These are phyloP conservation scores for Nothophytophthora sp. DNA, from an alignment of 352 stramenopile genomes.

Conservation along the genomic window DNA sequence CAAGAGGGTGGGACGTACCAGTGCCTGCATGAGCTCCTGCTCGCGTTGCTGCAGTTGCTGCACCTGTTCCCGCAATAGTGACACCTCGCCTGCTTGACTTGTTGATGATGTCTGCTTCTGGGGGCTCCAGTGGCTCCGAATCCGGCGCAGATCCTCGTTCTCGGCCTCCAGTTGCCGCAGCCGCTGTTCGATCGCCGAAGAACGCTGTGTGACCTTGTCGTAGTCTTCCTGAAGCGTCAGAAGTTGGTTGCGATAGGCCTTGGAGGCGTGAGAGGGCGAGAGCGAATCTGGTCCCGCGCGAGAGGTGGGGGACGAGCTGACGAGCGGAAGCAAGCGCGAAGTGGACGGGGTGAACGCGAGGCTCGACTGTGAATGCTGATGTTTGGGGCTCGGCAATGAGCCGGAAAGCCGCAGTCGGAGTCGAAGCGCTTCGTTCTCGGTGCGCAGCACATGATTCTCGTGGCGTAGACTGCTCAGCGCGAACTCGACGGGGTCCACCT, in stretches of 20 bases:
- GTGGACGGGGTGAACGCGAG: constrained; percentile 25
- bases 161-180: constrained; percentile 42
- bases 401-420: constrained; percentile 39
- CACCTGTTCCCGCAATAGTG: constrained; percentile 56
- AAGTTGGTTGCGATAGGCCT: constrained; percentile 45
- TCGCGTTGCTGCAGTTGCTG: constrained; percentile 75
- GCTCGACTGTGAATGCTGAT: constrained; percentile 15
- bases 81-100: constrained; percentile 16
- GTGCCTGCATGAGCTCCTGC: constrained; percentile 81
- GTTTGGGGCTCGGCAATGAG: constrained; percentile 1
- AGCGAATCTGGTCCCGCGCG: background rate
- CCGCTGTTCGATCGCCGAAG: constrained; percentile 24
- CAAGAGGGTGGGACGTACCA: constrained; percentile 39
- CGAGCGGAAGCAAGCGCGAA: constrained; percentile 30
- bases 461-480: constrained; percentile 60
- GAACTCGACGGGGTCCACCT: constrained; percentile 54
- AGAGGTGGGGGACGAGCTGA: constrained; percentile 8
- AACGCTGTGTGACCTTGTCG: constrained; percentile 41
- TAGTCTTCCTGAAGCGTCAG: constrained; percentile 66
- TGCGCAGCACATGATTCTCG: constrained; percentile 59
- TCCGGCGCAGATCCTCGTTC: constrained; percentile 41
- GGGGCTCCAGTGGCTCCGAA: too few species aligned
- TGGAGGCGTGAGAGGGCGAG: constrained; percentile 11
- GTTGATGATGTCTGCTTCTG: constrained; percentile 10
- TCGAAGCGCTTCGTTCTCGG: constrained; percentile 63